Percentiles rank a stretch among this genome's conserved stretches.
Conservation (phyloP, 2,329 filamentous ascomycete genomes). For the Sporothrix brunneoviolacea region DNA sequence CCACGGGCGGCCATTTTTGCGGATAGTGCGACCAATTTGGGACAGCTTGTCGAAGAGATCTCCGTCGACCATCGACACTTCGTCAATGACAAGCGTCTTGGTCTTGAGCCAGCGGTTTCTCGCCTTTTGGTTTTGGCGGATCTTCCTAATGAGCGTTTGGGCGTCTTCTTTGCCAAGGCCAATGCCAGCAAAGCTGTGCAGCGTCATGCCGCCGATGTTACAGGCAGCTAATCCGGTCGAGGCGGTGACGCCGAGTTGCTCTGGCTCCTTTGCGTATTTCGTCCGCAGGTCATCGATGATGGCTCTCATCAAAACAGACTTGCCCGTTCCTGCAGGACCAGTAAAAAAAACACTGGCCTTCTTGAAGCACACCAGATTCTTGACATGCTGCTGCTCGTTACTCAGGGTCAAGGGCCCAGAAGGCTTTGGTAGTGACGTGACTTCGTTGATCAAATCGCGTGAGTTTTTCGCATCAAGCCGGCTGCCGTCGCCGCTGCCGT, state of each 20-base stretch:
- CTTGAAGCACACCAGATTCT: constrained; percentile 73
- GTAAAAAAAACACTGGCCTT: constrained; percentile 95
- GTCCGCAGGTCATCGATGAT: constrained; percentile 76
- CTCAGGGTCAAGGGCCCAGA: constrained; percentile 62
- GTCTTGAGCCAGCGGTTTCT: constrained; percentile 84
- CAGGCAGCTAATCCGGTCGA: constrained; percentile 94
- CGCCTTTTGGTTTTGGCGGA: constrained; percentile 80
- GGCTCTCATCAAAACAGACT: constrained; percentile 89
- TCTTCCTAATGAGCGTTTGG: constrained; percentile 77
- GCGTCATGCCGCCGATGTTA: constrained; percentile 90
- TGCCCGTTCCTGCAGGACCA: constrained; percentile 91
- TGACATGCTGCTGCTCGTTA: constrained; percentile 76
- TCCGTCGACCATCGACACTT: constrained; percentile 97
- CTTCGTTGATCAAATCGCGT: neutral
- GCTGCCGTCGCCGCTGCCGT: constrained; percentile 32
- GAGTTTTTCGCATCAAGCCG: neutral
- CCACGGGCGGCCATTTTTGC: constrained; percentile 88
- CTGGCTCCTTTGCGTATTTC: constrained; percentile 70
- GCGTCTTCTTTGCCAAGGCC: constrained; percentile 88
- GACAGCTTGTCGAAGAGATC: constrained; percentile 96
- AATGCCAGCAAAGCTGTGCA: constrained; percentile 94
- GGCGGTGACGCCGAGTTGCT: constrained; percentile 85
- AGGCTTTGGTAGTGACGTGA: constrained; percentile 18
- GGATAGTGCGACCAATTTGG: constrained; percentile 72
- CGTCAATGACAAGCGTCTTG: constrained; percentile 83